A percentile compares a stretch with the other conserved stretches of the same genome.
Conservation (phyloP, 2,329 filamentous ascomycete species). For the Diplodia scrobiculata region DNA sequence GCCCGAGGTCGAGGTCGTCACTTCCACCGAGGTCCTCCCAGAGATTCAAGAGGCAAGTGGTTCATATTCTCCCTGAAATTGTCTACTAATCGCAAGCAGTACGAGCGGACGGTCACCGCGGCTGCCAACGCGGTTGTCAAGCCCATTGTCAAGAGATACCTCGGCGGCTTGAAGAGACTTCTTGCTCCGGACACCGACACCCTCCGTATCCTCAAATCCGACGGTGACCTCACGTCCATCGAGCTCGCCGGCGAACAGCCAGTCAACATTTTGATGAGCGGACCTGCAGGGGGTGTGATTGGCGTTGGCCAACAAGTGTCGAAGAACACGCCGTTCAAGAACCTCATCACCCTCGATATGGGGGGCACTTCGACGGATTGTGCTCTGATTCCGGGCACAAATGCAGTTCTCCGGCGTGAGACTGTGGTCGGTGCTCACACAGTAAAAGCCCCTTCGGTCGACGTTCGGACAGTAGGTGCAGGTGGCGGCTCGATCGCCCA, state of each 20-base stretch:
- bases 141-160: constrained; percentile 52
- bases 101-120: constrained; percentile 54
- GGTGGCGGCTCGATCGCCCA: constrained; percentile 55
- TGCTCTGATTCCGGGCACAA: constrained; percentile 50
- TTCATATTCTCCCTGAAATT: background rate
- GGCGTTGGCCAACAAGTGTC: constrained; percentile 53
- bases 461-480: constrained; percentile 55
- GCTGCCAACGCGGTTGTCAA: constrained; percentile 54
- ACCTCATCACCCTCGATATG: constrained; percentile 56
- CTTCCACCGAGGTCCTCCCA: constrained; percentile 51
- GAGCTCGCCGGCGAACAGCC: constrained; percentile 51
- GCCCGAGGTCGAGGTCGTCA: constrained; percentile 49
- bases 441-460: constrained; percentile 52
- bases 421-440: constrained; percentile 51
- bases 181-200: constrained; percentile 48
- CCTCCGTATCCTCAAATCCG: constrained; percentile 55
- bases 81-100: constrained; percentile 32
- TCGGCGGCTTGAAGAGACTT: constrained; percentile 46
- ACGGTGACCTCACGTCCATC: constrained; percentile 53
- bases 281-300: constrained; percentile 55
- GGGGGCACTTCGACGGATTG: constrained; percentile 56
- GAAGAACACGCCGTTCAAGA: constrained; percentile 52
- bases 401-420: constrained; percentile 51
- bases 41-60: constrained; percentile 48
- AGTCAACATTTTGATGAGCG: constrained; percentile 55